Conservation (phyloP, 345 rosid genomes). For the Eucalyptus marginata region DNA sequence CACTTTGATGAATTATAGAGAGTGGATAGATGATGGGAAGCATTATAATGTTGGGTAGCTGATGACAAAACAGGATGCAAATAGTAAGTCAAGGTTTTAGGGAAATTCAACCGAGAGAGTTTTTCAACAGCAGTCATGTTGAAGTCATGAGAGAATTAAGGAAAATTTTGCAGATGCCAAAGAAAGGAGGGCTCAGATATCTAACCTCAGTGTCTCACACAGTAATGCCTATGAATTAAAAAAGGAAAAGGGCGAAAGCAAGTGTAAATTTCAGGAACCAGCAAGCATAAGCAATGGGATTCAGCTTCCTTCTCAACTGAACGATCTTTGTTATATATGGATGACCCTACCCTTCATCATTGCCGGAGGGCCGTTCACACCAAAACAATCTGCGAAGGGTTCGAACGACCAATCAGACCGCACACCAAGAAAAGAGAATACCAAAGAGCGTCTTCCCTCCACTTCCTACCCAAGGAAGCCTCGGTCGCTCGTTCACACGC, state of each 20-base stretch:
- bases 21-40: neutral
- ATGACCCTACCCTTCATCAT: neutral
- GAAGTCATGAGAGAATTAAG: neutral
- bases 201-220: neutral
- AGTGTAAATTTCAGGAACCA: neutral
- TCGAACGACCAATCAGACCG: neutral
- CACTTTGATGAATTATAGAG: neutral
- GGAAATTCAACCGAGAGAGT: neutral
- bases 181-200: neutral
- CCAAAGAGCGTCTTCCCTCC: neutral
- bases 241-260: neutral
- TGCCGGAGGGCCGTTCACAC: neutral
- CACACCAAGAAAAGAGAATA: neutral
- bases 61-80: neutral
- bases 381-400: neutral
- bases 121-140: neutral
- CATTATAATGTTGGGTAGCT: neutral
- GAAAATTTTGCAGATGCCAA: neutral
- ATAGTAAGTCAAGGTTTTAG: neutral
- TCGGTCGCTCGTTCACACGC: neutral
- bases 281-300: neutral
- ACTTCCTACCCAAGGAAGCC: neutral
- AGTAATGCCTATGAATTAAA: neutral
- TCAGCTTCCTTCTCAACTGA: neutral
- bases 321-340: neutral